Evolutionary conservation across 257 asterid genomes (phyloP).

Genomic region (Nicotiana sylvestris): DNA sequence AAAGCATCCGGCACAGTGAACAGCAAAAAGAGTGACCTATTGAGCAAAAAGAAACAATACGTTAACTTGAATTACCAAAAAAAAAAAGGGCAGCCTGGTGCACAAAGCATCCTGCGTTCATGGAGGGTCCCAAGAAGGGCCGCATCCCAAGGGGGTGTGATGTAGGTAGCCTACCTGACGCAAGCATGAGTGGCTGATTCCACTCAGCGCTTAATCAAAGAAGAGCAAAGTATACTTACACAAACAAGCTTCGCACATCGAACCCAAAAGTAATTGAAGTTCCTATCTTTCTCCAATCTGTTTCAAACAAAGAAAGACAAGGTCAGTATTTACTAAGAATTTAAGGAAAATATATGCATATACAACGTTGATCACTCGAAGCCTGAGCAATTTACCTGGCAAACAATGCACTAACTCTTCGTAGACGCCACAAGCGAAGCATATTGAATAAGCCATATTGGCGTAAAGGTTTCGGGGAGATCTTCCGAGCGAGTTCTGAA

Average conservation of each 20-base stretch:
- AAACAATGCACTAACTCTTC: constrained; percentile 79
- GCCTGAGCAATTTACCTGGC: constrained; percentile 43
- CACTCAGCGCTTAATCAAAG: neutral
- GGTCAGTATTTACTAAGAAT: neutral
- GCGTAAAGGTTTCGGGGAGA: constrained; percentile 49
- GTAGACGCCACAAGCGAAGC: constrained; percentile 93
- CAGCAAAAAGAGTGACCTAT: constrained; percentile 91
- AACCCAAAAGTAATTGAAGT: constrained; percentile 89
- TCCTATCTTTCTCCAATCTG: constrained; percentile 89
- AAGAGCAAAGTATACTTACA: constrained; percentile 43
- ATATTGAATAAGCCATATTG: constrained; percentile 71
- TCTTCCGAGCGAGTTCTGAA: constrained; percentile 61
- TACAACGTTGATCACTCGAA: neutral
- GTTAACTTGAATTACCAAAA: neutral
- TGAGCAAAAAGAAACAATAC: constrained; percentile 8
- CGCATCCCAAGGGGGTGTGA: too few species aligned
- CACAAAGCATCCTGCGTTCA: too few species aligned
- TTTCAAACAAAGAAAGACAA: constrained; percentile 4
- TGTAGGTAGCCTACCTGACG: too few species aligned
- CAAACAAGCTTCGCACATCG: constrained; percentile 80
- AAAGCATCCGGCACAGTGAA: constrained; percentile 96
- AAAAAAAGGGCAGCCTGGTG: too few species aligned
- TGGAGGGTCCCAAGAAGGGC: too few species aligned
- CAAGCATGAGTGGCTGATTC: too few species aligned
- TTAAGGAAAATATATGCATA: neutral